A percentile compares a stretch with the other conserved stretches of the same genome.
phyloP scores from a whole-genome alignment of 1,284 basidiomycete genomes.

The Earliella scabrosa region DNA sequence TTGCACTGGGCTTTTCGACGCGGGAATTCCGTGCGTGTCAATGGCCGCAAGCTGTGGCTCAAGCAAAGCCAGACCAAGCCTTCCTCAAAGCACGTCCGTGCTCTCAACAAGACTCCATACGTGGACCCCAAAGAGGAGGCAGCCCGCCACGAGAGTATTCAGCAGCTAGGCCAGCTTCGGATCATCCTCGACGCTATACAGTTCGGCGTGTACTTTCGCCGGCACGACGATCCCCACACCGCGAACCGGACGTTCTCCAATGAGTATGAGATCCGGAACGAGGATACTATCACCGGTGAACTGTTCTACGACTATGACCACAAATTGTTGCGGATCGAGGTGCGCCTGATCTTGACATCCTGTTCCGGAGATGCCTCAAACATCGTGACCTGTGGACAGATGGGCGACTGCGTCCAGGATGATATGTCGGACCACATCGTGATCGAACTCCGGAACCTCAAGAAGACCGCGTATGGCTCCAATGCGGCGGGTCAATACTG shows the following conservation, averaged over 20 bases:
- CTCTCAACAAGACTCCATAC: slow-evolving; percentile 56
- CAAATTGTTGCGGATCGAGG: slow-evolving; percentile 64
- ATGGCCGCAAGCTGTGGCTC: slow-evolving; percentile 28
- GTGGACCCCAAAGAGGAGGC: slow-evolving; percentile 63
- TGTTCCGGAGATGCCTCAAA: not conserved
- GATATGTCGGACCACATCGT: slow-evolving; percentile 51
- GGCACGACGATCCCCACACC: slow-evolving; percentile 33
- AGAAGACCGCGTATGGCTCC: slow-evolving; percentile 59
- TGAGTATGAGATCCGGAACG: slow-evolving; percentile 52
- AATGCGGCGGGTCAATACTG: slow-evolving; percentile 41
- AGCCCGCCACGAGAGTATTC: slow-evolving; percentile 48
- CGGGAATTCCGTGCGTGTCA: slow-evolving; percentile 46
- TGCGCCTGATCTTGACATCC: slow-evolving; percentile 35
- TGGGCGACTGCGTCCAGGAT: slow-evolving; percentile 59
- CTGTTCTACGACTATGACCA: slow-evolving; percentile 66
- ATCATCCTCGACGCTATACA: slow-evolving; percentile 63
- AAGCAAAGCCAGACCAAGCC: slow-evolving; percentile 14
- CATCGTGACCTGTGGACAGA: slow-evolving; percentile 35
- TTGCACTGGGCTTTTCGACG: slow-evolving; percentile 41
- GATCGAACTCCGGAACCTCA: slow-evolving; percentile 59
- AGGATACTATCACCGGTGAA: slow-evolving; percentile 49
- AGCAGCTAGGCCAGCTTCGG: slow-evolving; percentile 42
- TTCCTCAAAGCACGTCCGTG: slow-evolving; percentile 4
- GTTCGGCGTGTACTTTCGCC: slow-evolving; percentile 58
- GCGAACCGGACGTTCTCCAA: slow-evolving; percentile 59